phyloP scores from a whole-genome alignment of 352 stramenopile genomes.

The Phytophthora idaei region DNA sequence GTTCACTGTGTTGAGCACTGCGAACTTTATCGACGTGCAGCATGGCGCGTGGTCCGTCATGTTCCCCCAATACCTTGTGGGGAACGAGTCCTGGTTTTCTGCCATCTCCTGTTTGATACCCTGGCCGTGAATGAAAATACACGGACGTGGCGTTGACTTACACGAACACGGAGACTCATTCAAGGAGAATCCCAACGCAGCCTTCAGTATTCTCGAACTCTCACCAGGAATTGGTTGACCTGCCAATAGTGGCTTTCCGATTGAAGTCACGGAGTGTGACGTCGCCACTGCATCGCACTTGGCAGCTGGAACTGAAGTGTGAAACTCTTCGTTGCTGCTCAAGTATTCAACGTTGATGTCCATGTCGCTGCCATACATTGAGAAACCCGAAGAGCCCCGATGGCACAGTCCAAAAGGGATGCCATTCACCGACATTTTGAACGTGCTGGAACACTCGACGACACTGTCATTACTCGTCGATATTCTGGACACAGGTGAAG shows the following conservation, averaged over 20 bases:
- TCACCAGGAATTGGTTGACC: not conserved
- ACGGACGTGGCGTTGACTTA: constrained; percentile 16
- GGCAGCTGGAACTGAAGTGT: not conserved
- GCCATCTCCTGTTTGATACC: constrained; percentile 11
- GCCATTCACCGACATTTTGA: constrained; percentile 13
- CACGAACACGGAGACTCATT: constrained; percentile 6
- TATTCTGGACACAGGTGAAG: constrained; percentile 5
- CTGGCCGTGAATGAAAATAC: constrained; percentile 22
- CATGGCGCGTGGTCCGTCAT: constrained; percentile 33
- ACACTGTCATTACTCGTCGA: not conserved
- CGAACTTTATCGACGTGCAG: constrained; percentile 31
- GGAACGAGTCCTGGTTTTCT: constrained; percentile 20
- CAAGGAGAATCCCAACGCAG: constrained; percentile 10
- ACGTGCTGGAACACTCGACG: constrained; percentile 8
- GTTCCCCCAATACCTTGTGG: constrained; percentile 30
- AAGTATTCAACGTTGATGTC: constrained; percentile 21
- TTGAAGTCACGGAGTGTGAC: not conserved
- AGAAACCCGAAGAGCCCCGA: constrained; percentile 10
- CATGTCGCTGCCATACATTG: constrained; percentile 18
- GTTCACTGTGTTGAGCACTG: constrained; percentile 34
- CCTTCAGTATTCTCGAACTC: not conserved
- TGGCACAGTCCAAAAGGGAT: constrained; percentile 21
- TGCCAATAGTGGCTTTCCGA: constrained; percentile 4
- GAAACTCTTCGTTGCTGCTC: constrained; percentile 1
- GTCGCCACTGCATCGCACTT: not conserved